Evolutionary conservation across 148 eudicot genomes (phyloP).

Genomic region (Polygonum maritimum): DNA sequence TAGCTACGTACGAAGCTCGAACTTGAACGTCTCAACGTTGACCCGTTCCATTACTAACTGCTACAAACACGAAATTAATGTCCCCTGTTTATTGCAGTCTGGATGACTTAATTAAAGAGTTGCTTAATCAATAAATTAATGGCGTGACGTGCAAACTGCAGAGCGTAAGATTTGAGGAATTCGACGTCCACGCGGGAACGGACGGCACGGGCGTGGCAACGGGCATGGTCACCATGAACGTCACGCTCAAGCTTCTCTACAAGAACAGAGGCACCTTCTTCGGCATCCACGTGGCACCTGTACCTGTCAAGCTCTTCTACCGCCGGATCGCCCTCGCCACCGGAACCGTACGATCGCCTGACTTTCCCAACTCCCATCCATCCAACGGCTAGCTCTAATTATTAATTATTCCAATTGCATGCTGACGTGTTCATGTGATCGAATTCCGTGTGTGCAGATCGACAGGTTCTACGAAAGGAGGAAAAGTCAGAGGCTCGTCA

Average conservation of each 20-base stretch:
- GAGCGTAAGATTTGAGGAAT: slow-evolving; percentile 56
- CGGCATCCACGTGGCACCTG: slow-evolving; percentile 69
- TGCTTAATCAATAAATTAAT: background rate
- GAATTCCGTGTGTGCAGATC: slow-evolving; percentile 30
- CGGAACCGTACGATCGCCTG: slow-evolving; percentile 42
- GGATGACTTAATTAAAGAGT: background rate
- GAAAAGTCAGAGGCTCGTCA: slow-evolving; percentile 38
- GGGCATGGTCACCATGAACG: slow-evolving; percentile 61
- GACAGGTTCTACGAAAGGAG: slow-evolving; percentile 64
- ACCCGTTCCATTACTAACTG: background rate
- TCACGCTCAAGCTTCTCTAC: slow-evolving; percentile 53
- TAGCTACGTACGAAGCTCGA: background rate
- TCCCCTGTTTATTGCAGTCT: background rate
- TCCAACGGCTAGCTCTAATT: background rate
- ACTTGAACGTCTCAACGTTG: background rate
- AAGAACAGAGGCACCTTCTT: slow-evolving; percentile 77
- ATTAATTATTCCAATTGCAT: no score
- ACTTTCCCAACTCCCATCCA: background rate
- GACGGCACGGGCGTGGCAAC: slow-evolving; percentile 78
- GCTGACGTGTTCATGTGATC: no score
- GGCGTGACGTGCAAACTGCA: slow-evolving; percentile 17
- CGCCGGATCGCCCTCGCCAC: slow-evolving; percentile 42
- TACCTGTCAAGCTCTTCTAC: slow-evolving; percentile 52
- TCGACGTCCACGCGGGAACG: slow-evolving; percentile 60
- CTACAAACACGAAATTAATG: background rate